Conservation (phyloP, 768 basidiomycete species). For the Agaricus subrufescens region DNA sequence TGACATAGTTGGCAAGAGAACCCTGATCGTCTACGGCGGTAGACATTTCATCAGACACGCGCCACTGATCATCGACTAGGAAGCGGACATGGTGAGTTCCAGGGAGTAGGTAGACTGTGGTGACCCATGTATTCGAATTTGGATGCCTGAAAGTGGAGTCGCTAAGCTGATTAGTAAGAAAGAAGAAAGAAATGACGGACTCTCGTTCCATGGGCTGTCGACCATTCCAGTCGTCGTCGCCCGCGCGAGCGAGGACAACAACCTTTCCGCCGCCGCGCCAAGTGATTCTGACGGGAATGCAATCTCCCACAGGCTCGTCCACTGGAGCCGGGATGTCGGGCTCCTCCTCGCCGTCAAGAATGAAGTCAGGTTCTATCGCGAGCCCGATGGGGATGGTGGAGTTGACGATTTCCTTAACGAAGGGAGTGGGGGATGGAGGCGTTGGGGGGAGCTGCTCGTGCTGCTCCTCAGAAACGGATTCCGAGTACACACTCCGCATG, state of each 20-base stretch:
- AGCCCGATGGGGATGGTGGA: constrained; percentile 61
- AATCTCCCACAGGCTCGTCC: constrained; percentile 19
- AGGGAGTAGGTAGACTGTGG: constrained; percentile 58
- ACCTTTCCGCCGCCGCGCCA: constrained; percentile 64
- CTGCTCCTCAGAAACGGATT: constrained; percentile 1
- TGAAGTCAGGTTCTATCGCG: constrained; percentile 24
- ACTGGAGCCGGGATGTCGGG: constrained; percentile 6
- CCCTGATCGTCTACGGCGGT: constrained; percentile 94
- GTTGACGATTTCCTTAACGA: constrained; percentile 53
- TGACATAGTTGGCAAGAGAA: constrained; percentile 90
- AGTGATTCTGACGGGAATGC: constrained; percentile 45
- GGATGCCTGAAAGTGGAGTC: constrained; percentile 20
- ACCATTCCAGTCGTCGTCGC: constrained; percentile 75
- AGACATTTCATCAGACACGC: constrained; percentile 69
- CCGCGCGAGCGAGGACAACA: constrained; percentile 67
- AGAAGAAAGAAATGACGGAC: constrained; percentile 32
- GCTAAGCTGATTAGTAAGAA: constrained; percentile 1
- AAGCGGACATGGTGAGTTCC: constrained; percentile 95
- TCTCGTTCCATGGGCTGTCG: constrained; percentile 59
- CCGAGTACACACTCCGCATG: constrained; percentile 43
- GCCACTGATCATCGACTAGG: constrained; percentile 88
- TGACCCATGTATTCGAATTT: constrained; percentile 25
- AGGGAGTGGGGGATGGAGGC: constrained; percentile 24
- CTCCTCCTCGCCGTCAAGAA: constrained; percentile 10
- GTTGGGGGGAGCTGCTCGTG: constrained; percentile 14